phyloP scores from a whole-genome alignment of 2,329 filamentous ascomycete species.

The Apiospora phragmitis region DNA sequence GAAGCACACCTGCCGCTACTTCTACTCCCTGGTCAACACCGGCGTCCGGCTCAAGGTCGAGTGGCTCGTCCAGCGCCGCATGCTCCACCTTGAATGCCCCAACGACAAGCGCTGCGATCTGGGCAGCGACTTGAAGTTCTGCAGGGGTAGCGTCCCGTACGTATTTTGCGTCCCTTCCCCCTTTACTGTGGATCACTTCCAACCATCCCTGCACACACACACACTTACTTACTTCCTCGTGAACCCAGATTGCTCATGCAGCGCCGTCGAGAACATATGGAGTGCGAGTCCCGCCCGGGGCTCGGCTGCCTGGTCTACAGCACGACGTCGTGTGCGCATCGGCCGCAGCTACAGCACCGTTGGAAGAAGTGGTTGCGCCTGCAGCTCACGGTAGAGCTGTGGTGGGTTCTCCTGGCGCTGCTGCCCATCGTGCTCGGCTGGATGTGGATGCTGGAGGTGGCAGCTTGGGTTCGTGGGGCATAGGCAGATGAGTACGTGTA shows the following conservation, averaged over 20 bases:
- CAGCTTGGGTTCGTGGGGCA: not conserved
- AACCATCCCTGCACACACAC: not conserved
- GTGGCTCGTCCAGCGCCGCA: constrained; percentile 67
- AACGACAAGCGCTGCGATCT: constrained; percentile 58
- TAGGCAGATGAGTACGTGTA: not conserved
- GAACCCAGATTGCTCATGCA: constrained; percentile 54
- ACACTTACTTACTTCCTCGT: not conserved
- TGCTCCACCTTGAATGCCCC: constrained; percentile 65
- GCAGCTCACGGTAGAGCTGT: constrained; percentile 46
- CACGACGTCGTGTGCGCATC: constrained; percentile 48
- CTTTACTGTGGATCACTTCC: not conserved
- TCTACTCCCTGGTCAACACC: constrained; percentile 65
- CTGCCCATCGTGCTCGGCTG: constrained; percentile 39
- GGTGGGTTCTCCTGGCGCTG: constrained; percentile 48
- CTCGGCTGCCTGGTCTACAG: constrained; percentile 57
- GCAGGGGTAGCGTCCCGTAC: constrained; percentile 23
- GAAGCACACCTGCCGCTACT: constrained; percentile 65
- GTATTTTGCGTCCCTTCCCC: not conserved
- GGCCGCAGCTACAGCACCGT: constrained; percentile 44
- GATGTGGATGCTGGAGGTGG: constrained; percentile 20
- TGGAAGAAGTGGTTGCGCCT: constrained; percentile 46
- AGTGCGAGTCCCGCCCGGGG: constrained; percentile 59
- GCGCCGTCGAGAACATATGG: constrained; percentile 58
- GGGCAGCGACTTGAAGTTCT: constrained; percentile 60
- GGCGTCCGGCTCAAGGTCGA: constrained; percentile 65